A percentile compares a stretch with the other conserved stretches of the same genome.
These are phyloP conservation scores for Phytophthora tentaculata DNA, from an alignment of 352 stramenopile genomes.

Conservation along the genomic window DNA sequence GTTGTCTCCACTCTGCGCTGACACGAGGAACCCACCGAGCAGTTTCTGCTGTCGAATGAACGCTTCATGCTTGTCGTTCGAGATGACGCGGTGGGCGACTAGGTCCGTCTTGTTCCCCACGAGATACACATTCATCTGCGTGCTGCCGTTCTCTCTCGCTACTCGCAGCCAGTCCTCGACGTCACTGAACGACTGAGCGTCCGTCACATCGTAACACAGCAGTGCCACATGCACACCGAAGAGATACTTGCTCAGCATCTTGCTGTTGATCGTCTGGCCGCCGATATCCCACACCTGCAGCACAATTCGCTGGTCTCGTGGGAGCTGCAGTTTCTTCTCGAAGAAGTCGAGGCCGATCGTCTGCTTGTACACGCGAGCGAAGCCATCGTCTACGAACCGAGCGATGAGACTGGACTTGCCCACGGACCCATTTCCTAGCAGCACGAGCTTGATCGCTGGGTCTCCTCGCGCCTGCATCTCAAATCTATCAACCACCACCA, in stretches of 20 bases:
- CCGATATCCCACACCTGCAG: conserved; percentile 92
- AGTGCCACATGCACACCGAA: conserved; percentile 81
- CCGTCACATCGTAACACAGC: conserved; percentile 89
- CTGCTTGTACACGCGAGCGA: conserved; percentile 86
- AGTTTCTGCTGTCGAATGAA: conserved; percentile 75
- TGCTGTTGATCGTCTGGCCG: conserved; percentile 88
- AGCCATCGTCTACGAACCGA: conserved; percentile 84
- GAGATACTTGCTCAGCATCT: conserved; percentile 89
- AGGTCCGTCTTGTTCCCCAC: conserved; percentile 91
- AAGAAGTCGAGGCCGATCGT: conserved; percentile 90
- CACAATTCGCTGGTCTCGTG: conserved; percentile 74
- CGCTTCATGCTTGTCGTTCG: conserved; percentile 69
- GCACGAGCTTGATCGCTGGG: conserved; percentile 80
- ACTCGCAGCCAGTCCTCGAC: conserved; percentile 80
- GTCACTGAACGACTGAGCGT: conserved; percentile 84
- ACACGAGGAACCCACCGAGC: conserved; percentile 79
- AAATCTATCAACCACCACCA: conserved; percentile 8
- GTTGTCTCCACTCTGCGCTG: conserved; percentile 84
- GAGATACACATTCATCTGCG: conserved; percentile 66
- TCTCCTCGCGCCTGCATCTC: conserved; percentile 46
- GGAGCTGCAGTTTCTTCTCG: conserved; percentile 83
- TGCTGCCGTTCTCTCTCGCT: conserved; percentile 43
- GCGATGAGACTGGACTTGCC: conserved; percentile 87
- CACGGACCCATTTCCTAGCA: conserved; percentile 88
- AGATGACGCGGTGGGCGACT: conserved; percentile 75